Base-by-base conservation (phyloP, 2,329 filamentous ascomycete genomes). In the Hymenoscyphus linearis region DNA sequence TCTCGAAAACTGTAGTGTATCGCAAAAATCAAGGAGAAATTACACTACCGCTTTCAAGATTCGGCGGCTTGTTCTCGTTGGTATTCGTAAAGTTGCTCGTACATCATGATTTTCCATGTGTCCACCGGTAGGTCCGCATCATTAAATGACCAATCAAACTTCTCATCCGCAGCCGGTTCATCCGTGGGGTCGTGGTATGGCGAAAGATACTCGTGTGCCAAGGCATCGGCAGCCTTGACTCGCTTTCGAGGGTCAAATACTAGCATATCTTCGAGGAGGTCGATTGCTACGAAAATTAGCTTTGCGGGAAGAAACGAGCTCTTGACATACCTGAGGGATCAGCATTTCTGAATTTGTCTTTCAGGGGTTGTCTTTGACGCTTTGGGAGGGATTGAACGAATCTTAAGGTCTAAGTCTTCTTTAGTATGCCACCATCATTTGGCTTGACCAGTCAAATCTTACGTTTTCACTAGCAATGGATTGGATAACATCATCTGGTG, bases 41-140 rank as follows among this genome's bases (percentile, higher is more conserved):
- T 55, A 58, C 65, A 66, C 60, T 64, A 64, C 60, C 59, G 52
- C 55, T 66, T 65, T 67, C 60, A 66, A 63, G 63, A 64, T 57
- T 63, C 61, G 54, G 54, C 60, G 27, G 52, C 55, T 57, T 65
- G 59, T 62, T 69, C 65, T 62, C 62, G 62, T 59, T 64, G 62
- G 62, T 66, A 63, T 69, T 70, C 68, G 62, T 68, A 66, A 66
- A 72, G 67, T 72, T 71, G 69, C 63, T 70, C 89, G 73, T 82
- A 96, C 95, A 99, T 99, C 95, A 98, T 99, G 74, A 99, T 97
- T 81, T 99, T 99, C 95, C 95, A 99, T n/a, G 93, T 96, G 74
- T 99, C 95, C 57, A 98, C 93, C 0, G 95, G 93, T 61, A 99
- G 80, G 74, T 99, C 95, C 55, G 93, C 95, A 71, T 99, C 95